A percentile compares a stretch with the other conserved stretches of the same genome.
These are phyloP conservation scores for Eucalyptus curtisii DNA, from an alignment of 345 rosid genomes.

Conservation along the genomic window DNA sequence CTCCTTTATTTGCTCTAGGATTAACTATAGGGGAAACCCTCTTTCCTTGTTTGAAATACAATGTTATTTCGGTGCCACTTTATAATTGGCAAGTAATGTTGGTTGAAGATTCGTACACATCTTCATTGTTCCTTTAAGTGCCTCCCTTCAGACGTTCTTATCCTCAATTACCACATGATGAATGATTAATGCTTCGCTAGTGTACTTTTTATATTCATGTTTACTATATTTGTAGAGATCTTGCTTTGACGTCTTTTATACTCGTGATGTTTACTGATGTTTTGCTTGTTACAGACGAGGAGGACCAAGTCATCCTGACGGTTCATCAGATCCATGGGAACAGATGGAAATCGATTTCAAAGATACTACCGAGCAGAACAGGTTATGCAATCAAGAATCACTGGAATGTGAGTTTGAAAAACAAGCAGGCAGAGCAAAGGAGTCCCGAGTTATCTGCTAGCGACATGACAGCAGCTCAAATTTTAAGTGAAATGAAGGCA, in stretches of 20 bases:
- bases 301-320: slow-evolving; percentile 56
- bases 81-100: background rate
- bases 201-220: background rate
- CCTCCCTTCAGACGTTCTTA: background rate
- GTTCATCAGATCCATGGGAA: slow-evolving; percentile 73
- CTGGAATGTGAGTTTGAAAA: slow-evolving; percentile 81
- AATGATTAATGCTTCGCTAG: background rate
- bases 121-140: background rate
- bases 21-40: background rate
- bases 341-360: slow-evolving; percentile 90
- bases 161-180: background rate
- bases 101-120: background rate
- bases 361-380: slow-evolving; percentile 70
- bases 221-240: background rate
- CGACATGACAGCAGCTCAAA: slow-evolving; percentile 14
- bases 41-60: background rate
- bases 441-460: slow-evolving; percentile 1
- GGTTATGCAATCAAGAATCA: slow-evolving; percentile 92
- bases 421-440: slow-evolving; percentile 25
- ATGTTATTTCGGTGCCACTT: background rate
- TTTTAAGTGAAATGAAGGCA: slow-evolving; percentile 30
- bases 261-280: background rate
- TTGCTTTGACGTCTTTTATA: background rate
- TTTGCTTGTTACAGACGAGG: slow-evolving; percentile 47
- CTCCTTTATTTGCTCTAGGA: background rate